These are phyloP conservation scores for Tilletia setariae DNA, from an alignment of 1,284 basidiomycete genomes.

Conservation along the genomic window DNA sequence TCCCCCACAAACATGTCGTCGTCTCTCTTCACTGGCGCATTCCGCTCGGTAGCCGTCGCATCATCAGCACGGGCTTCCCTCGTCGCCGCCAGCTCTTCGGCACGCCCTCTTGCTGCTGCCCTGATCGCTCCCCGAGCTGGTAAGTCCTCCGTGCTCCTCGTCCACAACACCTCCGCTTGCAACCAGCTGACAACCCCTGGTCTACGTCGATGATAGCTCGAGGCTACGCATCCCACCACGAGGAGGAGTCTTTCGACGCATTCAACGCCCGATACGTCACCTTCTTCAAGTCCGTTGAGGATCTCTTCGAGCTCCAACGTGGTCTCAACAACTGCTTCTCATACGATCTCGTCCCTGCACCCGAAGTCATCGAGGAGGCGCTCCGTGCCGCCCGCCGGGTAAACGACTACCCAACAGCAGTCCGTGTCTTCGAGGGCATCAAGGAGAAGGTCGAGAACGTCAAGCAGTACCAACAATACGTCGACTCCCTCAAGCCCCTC, in stretches of 20 bases:
- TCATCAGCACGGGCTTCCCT: slow-evolving; percentile 36
- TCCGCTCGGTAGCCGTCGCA: slow-evolving; percentile 44
- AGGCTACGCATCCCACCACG: slow-evolving; percentile 52
- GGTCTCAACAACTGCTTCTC: slow-evolving; percentile 99
- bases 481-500: slow-evolving; percentile 47
- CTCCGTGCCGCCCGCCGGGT: slow-evolving; percentile 84
- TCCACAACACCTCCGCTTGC: background rate
- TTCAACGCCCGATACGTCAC: slow-evolving; percentile 89
- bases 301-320: slow-evolving; percentile 80
- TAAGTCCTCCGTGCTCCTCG: slow-evolving; percentile 12
- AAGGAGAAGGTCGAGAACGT: slow-evolving; percentile 54
- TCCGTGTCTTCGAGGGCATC: slow-evolving; percentile 74
- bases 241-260: slow-evolving; percentile 85
- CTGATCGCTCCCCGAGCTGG: slow-evolving; percentile 19
- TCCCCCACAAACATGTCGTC: slow-evolving; percentile 1
- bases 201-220: slow-evolving; percentile 27
- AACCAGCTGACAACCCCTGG: background rate
- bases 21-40: slow-evolving; percentile 42
- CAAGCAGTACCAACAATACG: slow-evolving; percentile 52
- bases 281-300: slow-evolving; percentile 88
- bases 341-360: slow-evolving; percentile 92
- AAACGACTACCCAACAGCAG: slow-evolving; percentile 94
- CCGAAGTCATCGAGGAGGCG: slow-evolving; percentile 83
- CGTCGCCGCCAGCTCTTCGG: slow-evolving; percentile 23
- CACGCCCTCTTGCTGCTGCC: slow-evolving; percentile 27